These are phyloP conservation scores for Solanum corneliomulleri DNA, from an alignment of 257 asterid genomes.

Conservation along the genomic window DNA sequence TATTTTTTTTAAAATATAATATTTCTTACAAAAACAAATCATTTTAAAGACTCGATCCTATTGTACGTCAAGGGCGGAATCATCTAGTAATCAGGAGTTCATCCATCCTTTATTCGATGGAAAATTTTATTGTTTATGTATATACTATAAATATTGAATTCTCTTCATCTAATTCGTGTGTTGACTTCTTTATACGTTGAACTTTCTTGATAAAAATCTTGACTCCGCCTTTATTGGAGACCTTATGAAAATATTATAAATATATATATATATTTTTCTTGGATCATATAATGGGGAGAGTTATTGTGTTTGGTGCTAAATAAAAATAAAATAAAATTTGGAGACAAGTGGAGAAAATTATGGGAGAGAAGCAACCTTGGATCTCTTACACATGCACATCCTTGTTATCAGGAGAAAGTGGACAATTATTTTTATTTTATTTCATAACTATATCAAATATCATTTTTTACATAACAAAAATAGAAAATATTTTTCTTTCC, in stretches of 20 bases:
- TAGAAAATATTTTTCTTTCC: background rate
- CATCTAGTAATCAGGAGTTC: background rate
- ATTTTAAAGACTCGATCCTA: background rate
- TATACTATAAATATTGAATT: background rate
- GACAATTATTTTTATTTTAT: background rate
- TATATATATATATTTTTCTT: background rate
- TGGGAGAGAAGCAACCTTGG: background rate
- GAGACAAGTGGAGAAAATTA: background rate
- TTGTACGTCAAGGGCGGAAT: background rate
- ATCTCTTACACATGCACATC: background rate
- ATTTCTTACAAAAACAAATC: background rate
- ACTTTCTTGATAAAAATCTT: background rate
- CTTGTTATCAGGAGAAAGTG: background rate
- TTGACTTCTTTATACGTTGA: background rate
- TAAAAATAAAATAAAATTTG: background rate
- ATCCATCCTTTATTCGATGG: background rate
- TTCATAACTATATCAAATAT: background rate
- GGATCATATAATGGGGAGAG: background rate
- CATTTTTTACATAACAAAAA: background rate
- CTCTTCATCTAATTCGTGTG: background rate
- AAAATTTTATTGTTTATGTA: rapidly evolving
- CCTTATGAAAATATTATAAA: background rate
- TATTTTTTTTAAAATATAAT: background rate
- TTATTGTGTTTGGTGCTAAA: background rate
- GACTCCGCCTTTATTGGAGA: background rate